These are phyloP conservation scores for Boletus rex-veris DNA, from an alignment of 768 basidiomycete genomes.

Conservation along the genomic window DNA sequence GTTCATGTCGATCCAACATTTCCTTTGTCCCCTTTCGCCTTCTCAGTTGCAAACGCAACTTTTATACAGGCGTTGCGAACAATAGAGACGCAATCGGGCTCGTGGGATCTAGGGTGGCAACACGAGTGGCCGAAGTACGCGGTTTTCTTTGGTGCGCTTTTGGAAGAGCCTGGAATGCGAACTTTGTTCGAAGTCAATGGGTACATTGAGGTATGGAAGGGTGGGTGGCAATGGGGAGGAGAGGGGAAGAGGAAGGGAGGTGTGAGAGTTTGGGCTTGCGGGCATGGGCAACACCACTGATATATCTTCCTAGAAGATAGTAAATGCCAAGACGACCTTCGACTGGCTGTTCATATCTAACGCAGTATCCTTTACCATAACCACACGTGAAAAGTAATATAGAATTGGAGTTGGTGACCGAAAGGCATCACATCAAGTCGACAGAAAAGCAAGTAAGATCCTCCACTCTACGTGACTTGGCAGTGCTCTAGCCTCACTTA, in stretches of 20 bases:
- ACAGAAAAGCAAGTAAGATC: background rate
- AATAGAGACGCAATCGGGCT: conserved; percentile 27
- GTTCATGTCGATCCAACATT: conserved; percentile 54
- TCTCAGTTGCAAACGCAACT: conserved; percentile 45
- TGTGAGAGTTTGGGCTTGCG: conserved; percentile 61
- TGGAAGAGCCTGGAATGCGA: conserved; percentile 49
- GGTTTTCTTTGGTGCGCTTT: conserved; percentile 78
- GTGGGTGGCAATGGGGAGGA: conserved; percentile 76
- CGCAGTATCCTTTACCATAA: background rate
- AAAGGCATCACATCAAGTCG: conserved; percentile 3
- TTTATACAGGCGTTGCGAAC: conserved; percentile 20
- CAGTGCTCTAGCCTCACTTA: conserved; percentile 19
- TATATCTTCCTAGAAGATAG: background rate
- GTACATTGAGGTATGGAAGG: conserved; percentile 62
- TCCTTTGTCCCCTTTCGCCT: conserved; percentile 57
- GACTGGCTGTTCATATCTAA: background rate
- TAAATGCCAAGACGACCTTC: background rate
- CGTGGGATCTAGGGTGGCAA: conserved; percentile 42
- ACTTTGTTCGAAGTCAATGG: conserved; percentile 48
- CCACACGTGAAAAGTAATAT: background rate
- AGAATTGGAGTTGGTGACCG: background rate
- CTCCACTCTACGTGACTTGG: background rate
- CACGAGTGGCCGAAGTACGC: conserved; percentile 84
- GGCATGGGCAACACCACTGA: background rate
- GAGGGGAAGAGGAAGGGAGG: conserved; percentile 59